Base-by-base conservation (phyloP, 768 basidiomycete genomes). In the Podaxis sp. region DNA sequence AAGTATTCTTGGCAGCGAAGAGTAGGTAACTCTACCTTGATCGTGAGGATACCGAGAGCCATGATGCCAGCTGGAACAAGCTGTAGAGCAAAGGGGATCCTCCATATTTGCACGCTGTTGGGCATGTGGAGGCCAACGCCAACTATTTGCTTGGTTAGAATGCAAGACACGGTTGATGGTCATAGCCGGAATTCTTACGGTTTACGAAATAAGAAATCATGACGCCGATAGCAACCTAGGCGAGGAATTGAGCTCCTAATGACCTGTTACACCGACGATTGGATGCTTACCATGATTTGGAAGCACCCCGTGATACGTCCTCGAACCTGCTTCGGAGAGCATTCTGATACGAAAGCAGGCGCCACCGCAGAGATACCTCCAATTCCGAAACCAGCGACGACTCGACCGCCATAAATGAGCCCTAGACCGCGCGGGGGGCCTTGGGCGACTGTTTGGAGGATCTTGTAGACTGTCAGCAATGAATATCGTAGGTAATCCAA, bases 191-290 rank as follows among this genome's bases (percentile, higher is more conserved):
- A 75, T 7, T 6, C 88, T 54, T 61, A 90, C 89, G 82, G 67
- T 92, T 90, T 65, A 91, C 79, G 70, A 90, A 91, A 72, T 91
- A 92, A 0, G 88, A 90, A 61, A 94, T 77, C 86, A 93, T 92
- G 62, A 91, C 91, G 55, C 92, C 93, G 53, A 84, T 77, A 23
- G 91, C 89, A 21, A 91, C 78, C 78, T 80, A 61, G 4, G 13
- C n/a, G 1, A 37, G 6, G 5, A 27, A 27, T 50, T 36, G 37
- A 16, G 23, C 27, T n/a, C n/a, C 18, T 44, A 21, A 54, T 11
- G n/a, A 32, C 46, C 13, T 35, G 35, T 18, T 52, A 3, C 25
- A 35, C 9, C 53, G 13, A 7, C 11, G 21, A 52, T 27, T 38
- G 47, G 32, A 23, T 13, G 3, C 7, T 27, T 38, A 83, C 91